Evolutionary conservation across 2,329 filamentous ascomycete genomes (phyloP).

Genomic region (Tolypocladium cylindrosporum): DNA sequence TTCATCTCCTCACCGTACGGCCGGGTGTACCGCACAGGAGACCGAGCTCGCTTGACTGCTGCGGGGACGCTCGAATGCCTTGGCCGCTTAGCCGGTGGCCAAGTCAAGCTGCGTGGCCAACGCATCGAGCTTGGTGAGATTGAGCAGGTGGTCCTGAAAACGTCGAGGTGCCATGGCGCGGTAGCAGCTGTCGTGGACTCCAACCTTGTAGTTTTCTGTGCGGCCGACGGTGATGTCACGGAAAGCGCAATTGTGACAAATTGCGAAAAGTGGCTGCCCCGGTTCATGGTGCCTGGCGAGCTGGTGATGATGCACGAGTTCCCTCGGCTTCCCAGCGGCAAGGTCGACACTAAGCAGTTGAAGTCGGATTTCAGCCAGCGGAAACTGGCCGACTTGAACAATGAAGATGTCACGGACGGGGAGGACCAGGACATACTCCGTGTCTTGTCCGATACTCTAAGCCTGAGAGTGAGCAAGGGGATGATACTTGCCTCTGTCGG

Average conservation of each 20-base stretch:
- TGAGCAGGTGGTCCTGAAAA: conserved; percentile 57
- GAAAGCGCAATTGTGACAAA: conserved; percentile 39
- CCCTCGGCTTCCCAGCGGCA: conserved; percentile 72
- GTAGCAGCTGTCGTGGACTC: conserved; percentile 58
- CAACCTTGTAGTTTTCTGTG: conserved; percentile 66
- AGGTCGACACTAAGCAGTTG: conserved; percentile 62
- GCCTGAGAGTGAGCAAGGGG: conserved; percentile 20
- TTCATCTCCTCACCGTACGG: conserved; percentile 64
- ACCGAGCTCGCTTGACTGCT: conserved; percentile 60
- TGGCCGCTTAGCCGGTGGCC: conserved; percentile 68
- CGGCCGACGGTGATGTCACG: conserved; percentile 30
- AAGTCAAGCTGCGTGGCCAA: conserved; percentile 81
- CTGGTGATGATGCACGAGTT: conserved; percentile 54
- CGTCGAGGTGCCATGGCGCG: conserved; percentile 52
- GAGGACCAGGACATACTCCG: conserved; percentile 22
- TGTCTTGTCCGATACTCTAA: conserved; percentile 31
- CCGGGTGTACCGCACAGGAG: conserved; percentile 72
- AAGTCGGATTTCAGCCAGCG: conserved; percentile 34
- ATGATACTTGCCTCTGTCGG: conserved; percentile 43
- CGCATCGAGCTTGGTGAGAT: conserved; percentile 72
- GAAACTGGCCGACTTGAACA: conserved; percentile 6
- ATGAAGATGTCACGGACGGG: not conserved
- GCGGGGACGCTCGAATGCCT: conserved; percentile 72
- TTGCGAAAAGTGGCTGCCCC: conserved; percentile 68
- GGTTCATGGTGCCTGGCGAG: conserved; percentile 75